Evolutionary conservation across 2,329 filamentous ascomycete genomes (phyloP), one percentile per base, ranked within the genome.

Genomic region (Chaetomiaceae sp.): DNA sequence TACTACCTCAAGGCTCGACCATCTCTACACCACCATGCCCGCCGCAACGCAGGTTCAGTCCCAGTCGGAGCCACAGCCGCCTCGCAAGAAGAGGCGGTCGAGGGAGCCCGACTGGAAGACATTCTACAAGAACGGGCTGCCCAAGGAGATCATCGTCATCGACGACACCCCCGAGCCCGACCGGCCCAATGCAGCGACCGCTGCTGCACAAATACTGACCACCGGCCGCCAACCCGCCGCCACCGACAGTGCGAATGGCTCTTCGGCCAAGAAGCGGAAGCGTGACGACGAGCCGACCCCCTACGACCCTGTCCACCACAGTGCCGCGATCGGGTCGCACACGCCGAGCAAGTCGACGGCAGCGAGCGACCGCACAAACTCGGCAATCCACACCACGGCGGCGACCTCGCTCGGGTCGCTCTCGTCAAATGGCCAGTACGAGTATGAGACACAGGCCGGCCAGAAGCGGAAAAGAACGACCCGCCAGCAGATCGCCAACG

Each of bases 391-490:
- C 63, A 93, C 89, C 3, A 96, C 91, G 0, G 92, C 92, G 38
- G 85, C 90, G 5, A 96, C 93, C 0, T 97, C 92, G 13, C 72
- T 91, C 5, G 86, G 84, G 13, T 91, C 87, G 5, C 70, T 81
- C 37, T 83, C 81, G 0, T 81, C 80, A 3, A 77, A 74, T 50
- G 70, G 76, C 53, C 76, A 80, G 40, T 85, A 87, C 63, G 84
- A 87, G 44, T 81, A 83, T 59, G 83, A 85, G 44, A 73, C 74
- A 27, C 75, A 79, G 46, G 74, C 82, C n/a, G 89, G 90, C 30
- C 87, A 93, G 68, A 97, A 97, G 73, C 81, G 91, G 63, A 96
- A 96, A 72, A 82, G 93, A 14, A 77, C 76, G 20, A 89, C 87
- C 39, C 82, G 89, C 54, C 87, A 91, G 59, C 87, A 91, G 58